Conservation (phyloP, 164 flowering plant genomes). For the Berberis vulgaris region DNA sequence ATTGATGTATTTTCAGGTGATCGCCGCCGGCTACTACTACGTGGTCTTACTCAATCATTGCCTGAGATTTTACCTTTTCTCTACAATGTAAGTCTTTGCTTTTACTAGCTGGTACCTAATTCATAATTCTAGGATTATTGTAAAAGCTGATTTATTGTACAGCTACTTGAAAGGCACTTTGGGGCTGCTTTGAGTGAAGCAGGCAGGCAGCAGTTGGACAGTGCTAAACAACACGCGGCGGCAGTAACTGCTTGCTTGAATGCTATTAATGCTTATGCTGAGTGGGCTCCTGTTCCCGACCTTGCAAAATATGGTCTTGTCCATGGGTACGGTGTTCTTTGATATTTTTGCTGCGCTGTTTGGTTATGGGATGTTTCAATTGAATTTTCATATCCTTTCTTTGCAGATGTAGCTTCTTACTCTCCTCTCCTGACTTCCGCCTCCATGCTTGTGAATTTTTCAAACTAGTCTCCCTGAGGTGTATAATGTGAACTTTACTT, state of each 20-base stretch:
- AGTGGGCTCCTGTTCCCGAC: constrained; percentile 93
- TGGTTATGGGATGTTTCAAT: constrained; percentile 38
- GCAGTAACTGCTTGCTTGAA: constrained; percentile 70
- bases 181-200: constrained; percentile 87
- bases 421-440: constrained; percentile 82
- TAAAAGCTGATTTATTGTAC: constrained; percentile 12
- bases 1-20: constrained; percentile 45
- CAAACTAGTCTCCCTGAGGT: constrained; percentile 86
- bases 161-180: constrained; percentile 90
- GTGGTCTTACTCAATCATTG: constrained; percentile 83
- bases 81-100: constrained; percentile 48
- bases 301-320: constrained; percentile 79
- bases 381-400: neutral
- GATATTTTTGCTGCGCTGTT: neutral
- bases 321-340: constrained; percentile 55
- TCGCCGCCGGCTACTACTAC: constrained; percentile 72
- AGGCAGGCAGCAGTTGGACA: constrained; percentile 53
- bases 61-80: constrained; percentile 78
- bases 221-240: constrained; percentile 90
- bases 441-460: constrained; percentile 97
- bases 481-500: constrained; percentile 2
- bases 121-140: neutral
- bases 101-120: neutral
- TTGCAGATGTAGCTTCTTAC: constrained; percentile 75
- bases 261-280: constrained; percentile 96